These are phyloP conservation scores for Lecanoromycetidae sp. DNA, from an alignment of 2,329 filamentous ascomycete species.

Conservation along the genomic window DNA sequence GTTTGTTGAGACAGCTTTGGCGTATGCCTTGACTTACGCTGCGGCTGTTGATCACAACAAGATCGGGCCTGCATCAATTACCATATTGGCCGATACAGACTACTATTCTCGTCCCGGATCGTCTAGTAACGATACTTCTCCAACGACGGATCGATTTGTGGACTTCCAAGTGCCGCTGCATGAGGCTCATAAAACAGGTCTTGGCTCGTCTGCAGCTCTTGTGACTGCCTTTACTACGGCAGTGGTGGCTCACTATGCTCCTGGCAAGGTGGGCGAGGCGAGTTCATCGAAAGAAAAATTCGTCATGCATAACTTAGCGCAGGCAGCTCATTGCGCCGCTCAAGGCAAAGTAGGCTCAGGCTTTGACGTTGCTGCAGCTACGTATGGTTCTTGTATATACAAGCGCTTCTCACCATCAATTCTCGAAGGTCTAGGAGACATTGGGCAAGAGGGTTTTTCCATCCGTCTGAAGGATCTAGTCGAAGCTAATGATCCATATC, in stretches of 20 bases:
- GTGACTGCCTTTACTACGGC: slow-evolving; percentile 77
- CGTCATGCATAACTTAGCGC: slow-evolving; percentile 79
- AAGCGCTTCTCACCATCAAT: slow-evolving; percentile 78
- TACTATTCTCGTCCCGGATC: slow-evolving; percentile 71
- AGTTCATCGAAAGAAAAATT: slow-evolving; percentile 40
- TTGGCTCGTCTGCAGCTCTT: slow-evolving; percentile 87
- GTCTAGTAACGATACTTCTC: slow-evolving; percentile 21
- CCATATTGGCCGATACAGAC: slow-evolving; percentile 86
- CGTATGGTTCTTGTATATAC: slow-evolving; percentile 85
- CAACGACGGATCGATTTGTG: slow-evolving; percentile 48
- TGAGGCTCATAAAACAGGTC: slow-evolving; percentile 84
- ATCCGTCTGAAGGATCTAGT: slow-evolving; percentile 53
- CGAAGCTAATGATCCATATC: slow-evolving; percentile 40
- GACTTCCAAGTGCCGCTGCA: slow-evolving; percentile 64
- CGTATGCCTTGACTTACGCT: slow-evolving; percentile 78
- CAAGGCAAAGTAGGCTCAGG: slow-evolving; percentile 95
- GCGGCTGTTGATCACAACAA: slow-evolving; percentile 38
- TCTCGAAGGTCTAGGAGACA: slow-evolving; percentile 54
- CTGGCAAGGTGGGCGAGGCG: slow-evolving; percentile 42
- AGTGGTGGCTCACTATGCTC: slow-evolving; percentile 62
- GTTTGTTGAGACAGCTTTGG: slow-evolving; percentile 85
- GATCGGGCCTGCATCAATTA: slow-evolving; percentile 60
- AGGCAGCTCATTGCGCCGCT: slow-evolving; percentile 86
- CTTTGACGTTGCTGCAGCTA: slow-evolving; percentile 87
- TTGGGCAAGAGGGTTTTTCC: slow-evolving; percentile 55